Conservation (phyloP, 306 rosid genomes). For the Arachis stenosperma region DNA sequence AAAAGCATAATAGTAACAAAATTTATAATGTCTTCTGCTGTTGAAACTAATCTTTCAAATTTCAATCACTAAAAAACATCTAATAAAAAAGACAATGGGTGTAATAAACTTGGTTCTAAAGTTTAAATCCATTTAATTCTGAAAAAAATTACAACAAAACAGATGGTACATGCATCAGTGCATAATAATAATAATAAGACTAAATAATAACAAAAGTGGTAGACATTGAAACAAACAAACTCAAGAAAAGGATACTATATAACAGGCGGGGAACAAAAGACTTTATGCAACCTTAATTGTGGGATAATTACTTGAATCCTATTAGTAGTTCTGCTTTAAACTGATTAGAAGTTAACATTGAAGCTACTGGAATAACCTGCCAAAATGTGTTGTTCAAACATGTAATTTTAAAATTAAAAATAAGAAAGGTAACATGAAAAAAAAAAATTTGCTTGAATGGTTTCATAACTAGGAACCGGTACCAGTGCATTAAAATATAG, state of each 20-base stretch:
- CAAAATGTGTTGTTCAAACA: constrained; percentile 37
- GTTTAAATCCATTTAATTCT: constrained; percentile 8
- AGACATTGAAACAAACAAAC: neutral
- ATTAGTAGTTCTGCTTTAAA: no score
- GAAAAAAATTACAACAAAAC: neutral
- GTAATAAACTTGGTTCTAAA: constrained; percentile 10
- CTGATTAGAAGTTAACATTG: no score
- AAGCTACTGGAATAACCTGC: no score
- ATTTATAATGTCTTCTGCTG: constrained; percentile 10
- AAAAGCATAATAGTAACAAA: constrained; percentile 11
- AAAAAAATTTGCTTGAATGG: constrained; percentile 9
- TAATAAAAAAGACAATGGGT: constrained; percentile 1
- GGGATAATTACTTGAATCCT: no score
- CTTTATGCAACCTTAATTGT: neutral
- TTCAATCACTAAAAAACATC: constrained; percentile 22
- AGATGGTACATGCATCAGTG: constrained; percentile 21
- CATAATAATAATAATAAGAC: neutral
- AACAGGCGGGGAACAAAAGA: constrained; percentile 11
- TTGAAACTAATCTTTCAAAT: constrained; percentile 14
- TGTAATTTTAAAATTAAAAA: constrained; percentile 27
- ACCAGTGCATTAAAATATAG: constrained; percentile 8
- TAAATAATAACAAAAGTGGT: neutral
- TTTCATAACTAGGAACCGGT: constrained; percentile 6
- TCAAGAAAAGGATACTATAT: neutral
- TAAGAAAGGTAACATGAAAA: constrained; percentile 11